These are phyloP conservation scores for Saturnispora zaruensis DNA, from an alignment of 805 yeast species.

Conservation along the genomic window DNA sequence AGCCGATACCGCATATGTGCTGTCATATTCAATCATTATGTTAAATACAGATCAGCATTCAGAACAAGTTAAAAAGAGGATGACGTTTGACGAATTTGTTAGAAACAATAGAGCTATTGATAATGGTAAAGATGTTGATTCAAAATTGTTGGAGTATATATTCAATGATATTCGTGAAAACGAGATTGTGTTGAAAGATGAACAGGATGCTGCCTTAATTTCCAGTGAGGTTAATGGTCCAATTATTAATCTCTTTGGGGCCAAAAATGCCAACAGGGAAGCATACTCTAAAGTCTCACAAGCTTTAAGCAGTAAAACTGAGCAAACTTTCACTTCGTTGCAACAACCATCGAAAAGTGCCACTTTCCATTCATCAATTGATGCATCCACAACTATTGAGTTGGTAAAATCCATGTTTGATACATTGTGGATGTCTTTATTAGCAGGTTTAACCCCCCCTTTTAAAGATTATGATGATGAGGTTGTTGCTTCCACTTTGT, in stretches of 20 bases:
- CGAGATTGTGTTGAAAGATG: constrained; percentile 87
- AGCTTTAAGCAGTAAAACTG: constrained; percentile 86
- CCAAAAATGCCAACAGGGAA: constrained; percentile 62
- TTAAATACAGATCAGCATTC: constrained; percentile 93
- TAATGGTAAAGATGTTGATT: constrained; percentile 77
- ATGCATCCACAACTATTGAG: constrained; percentile 55
- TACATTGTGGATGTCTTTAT: constrained; percentile 91
- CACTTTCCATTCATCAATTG: constrained; percentile 42
- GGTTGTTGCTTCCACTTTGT: constrained; percentile 56
- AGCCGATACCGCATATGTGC: constrained; percentile 89
- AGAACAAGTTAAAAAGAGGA: constrained; percentile 72
- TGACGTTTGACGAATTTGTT: constrained; percentile 83
- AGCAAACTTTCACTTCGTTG: constrained; percentile 63
- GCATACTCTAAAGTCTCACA: constrained; percentile 89
- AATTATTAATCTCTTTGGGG: constrained; percentile 46
- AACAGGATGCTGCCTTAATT: constrained; percentile 85
- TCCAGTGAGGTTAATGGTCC: constrained; percentile 44
- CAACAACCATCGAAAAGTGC: constrained; percentile 38
- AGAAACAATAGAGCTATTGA: constrained; percentile 87
- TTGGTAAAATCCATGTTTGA: constrained; percentile 92
- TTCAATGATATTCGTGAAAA: constrained; percentile 71
- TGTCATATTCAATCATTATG: constrained; percentile 87
- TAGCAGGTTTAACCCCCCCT: constrained; percentile 91
- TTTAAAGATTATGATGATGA: constrained; percentile 80
- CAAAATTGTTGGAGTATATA: constrained; percentile 58